These are phyloP conservation scores for Bretschneidera sinensis DNA, from an alignment of 345 rosid genomes.

Conservation along the genomic window DNA sequence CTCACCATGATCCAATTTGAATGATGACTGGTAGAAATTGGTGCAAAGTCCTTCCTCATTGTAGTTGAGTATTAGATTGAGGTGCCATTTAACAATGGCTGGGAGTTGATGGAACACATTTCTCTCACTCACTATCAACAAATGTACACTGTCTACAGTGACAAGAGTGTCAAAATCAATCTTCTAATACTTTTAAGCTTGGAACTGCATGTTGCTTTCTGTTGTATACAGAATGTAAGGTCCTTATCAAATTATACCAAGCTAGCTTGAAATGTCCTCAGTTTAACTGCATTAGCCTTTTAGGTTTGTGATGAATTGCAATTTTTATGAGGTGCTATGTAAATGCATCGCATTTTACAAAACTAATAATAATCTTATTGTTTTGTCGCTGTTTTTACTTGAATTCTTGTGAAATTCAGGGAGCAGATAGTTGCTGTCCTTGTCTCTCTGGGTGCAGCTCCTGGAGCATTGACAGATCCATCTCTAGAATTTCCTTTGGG, in stretches of 20 bases:
- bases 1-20: background rate
- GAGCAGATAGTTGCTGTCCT: constrained; percentile 82
- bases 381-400: background rate
- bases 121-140: no score
- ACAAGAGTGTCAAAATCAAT: no score
- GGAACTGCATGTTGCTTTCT: no score
- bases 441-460: constrained; percentile 62
- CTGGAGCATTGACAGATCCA: constrained; percentile 75
- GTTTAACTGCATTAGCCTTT: constrained; percentile 2
- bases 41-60: no score
- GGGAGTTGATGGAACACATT: no score
- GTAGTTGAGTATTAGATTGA: no score
- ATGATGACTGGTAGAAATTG: no score
- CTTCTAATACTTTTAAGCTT: no score
- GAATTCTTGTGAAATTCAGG: constrained; percentile 35
- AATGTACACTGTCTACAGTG: no score
- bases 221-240: background rate
- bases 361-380: background rate
- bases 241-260: background rate
- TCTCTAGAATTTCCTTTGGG: constrained; percentile 75
- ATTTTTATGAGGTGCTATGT: no score
- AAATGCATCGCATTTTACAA: background rate
- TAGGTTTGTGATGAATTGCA: background rate
- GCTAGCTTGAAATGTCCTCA: background rate
- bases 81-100: no score